Evolutionary conservation across 176 grass and related monocot genomes (phyloP), one percentile per base, ranked within the genome.

Genomic region (Cenchrus americanus): DNA sequence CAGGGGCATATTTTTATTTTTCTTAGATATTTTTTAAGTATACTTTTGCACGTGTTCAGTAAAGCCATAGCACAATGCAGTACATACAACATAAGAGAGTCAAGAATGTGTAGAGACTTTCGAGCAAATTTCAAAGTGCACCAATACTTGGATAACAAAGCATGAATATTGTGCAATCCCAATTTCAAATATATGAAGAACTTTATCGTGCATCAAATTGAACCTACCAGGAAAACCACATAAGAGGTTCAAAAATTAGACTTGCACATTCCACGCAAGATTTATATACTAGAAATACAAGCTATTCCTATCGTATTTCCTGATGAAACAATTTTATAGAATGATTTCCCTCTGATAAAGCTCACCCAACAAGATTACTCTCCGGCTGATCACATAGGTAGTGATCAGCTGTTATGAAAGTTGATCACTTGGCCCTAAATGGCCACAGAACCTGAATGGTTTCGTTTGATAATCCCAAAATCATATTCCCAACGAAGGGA

Each of bases 401-500:
- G 19, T 70, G 26, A 62, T 23, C 8, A 66, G 41, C 41, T 24
- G 52, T 71, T 41, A 53, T 86, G 30, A 27, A 27, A 48, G 48
- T 59, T 75, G 79, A 62, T 27, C 22, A 30, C 47, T 72, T 51
- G 46, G 7, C 13, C 14, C 2, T 72, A 62, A 43, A 49, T 52
- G 14, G 21, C 46, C 49, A 8, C 69, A 24, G 9, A 7, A 8
- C 69, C 34, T 37, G 34, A 37, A 52, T 22, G n/a, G 41, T 58
- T 79, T 48, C 13, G 73, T 51, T 26, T 59, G 57, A 73, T 14
- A 27, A 73, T 43, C 50, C 14, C 14, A 82, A 23, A 90, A 57
- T 82, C 49, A 18, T 73, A 65, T 64, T 48, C 66, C 58, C 17
- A 62, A 47, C 14, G 8, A 66, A 76, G 66, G 66, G 78, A 80